Base-by-base conservation (phyloP, 768 basidiomycete genomes). In the Termitomyces sp. region DNA sequence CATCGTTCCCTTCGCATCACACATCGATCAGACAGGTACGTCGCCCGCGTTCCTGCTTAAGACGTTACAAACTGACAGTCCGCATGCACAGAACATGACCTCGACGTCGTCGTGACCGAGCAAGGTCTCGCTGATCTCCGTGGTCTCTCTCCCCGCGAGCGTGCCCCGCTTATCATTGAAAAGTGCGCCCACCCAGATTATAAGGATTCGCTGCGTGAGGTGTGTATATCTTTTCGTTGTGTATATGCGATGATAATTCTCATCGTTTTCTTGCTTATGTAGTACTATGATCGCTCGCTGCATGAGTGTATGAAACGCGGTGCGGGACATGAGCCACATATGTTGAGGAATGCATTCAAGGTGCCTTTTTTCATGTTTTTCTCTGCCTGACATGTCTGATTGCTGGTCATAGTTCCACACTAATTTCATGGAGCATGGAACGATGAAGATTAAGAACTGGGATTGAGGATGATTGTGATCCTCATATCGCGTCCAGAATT, bases 141-240 rank as follows among this genome's bases (percentile, higher is more conserved):
- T 29, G 77, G 77, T 4, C 66, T 80, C 15, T 73, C 76, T 10
- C 79, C 79, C 0, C 69, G 79, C 29, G 77, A 80, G 56, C 71
- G 77, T 10, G 79, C 79, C 0, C 77, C 77, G 1, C 6, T 77
- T 15, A 78, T 80, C 58, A 80, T 80, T 34, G 65, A 76, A 49
- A 76, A 79, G 29, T 80, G 79, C 57, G 77, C 79, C 13, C 77
- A 80, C 56, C 78, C 77, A 0, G 75, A 78, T 62, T 80, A 78
- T 46, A 70, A 68, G 62, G 75, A 76, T 52, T 55, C 73, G 36
- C 60, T 80, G 47, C 68, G 68, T 54, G 77, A 77, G 61, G 73
- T 75, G 31, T 20, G 44, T 39, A 46, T 28, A 44, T 36, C 15
- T 26, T 29, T 5, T 22, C 22, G 39, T 34, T 24, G 12, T n/a